phyloP scores from a whole-genome alignment of 176 grass and related monocot species.

The Bothriochloa decipiens region DNA sequence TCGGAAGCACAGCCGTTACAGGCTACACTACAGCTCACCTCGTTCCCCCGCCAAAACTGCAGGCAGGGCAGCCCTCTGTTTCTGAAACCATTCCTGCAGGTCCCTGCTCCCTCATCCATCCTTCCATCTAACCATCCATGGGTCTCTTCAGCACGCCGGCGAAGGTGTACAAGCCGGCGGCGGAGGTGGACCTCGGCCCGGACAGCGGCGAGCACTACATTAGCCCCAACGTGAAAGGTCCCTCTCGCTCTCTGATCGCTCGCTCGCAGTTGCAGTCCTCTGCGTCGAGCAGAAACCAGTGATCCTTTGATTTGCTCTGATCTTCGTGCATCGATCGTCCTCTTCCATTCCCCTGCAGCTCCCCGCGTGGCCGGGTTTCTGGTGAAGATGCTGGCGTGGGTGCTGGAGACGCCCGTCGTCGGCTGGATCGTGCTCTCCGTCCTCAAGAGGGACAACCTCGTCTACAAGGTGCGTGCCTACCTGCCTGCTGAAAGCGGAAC shows the following conservation, averaged over 20 bases:
- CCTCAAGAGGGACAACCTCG: constrained; percentile 83
- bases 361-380: constrained; percentile 55
- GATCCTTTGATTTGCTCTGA: no score
- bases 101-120: no score
- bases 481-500: not conserved
- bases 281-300: not conserved
- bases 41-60: constrained; percentile 1
- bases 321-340: no score
- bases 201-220: constrained; percentile 77
- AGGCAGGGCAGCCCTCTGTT: not conserved
- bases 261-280: not conserved
- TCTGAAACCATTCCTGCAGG: not conserved
- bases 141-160: constrained; percentile 51
- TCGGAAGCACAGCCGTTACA: no score
- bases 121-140: constrained; percentile 39
- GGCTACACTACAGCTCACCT: no score
- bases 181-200: constrained; percentile 63
- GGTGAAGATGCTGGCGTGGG: constrained; percentile 86
- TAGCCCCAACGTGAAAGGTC: constrained; percentile 78
- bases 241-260: not conserved
- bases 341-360: constrained; percentile 54
- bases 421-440: constrained; percentile 57
- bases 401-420: constrained; percentile 65
- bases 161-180: constrained; percentile 76
- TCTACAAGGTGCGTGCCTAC: constrained; percentile 60